These are phyloP conservation scores for Ceratonia siliqua DNA, from an alignment of 306 rosid species.

Conservation along the genomic window DNA sequence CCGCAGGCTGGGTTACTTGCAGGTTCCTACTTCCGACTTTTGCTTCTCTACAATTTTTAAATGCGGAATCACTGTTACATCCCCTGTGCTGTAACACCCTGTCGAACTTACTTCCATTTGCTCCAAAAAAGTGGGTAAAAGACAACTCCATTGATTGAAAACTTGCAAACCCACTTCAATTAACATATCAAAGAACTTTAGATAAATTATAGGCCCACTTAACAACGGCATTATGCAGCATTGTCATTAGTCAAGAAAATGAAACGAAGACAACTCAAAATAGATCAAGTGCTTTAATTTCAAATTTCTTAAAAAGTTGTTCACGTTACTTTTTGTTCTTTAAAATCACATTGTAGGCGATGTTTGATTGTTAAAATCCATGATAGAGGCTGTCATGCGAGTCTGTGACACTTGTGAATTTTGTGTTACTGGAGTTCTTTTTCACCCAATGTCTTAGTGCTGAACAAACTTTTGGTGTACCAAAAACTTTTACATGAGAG, in stretches of 20 bases:
- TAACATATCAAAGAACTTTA: not conserved
- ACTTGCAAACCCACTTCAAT: not conserved
- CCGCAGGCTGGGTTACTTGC: conserved; percentile 84
- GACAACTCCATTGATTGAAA: not conserved
- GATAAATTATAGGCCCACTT: not conserved
- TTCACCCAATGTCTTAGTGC: not conserved
- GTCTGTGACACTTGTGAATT: not conserved
- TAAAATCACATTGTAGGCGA: not conserved
- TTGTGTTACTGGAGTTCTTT: not conserved
- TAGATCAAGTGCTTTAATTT: conserved; percentile 8
- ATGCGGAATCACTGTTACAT: not conserved
- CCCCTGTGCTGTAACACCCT: not conserved
- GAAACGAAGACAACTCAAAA: not conserved
- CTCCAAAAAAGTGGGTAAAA: not conserved
- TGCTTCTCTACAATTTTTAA: not conserved
- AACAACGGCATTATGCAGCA: not conserved
- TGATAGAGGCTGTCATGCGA: not conserved
- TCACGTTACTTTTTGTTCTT: conserved; percentile 6
- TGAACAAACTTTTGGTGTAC: not conserved
- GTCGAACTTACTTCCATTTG: not conserved
- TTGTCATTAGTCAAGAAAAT: not conserved
- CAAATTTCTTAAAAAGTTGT: not conserved
- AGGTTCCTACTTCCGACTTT: conserved; percentile 38
- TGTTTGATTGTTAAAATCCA: not conserved
- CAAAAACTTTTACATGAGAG: not conserved